Evolutionary conservation across 2,329 filamentous ascomycete species (phyloP).

Genomic region (Microdochium bolleyi): DNA sequence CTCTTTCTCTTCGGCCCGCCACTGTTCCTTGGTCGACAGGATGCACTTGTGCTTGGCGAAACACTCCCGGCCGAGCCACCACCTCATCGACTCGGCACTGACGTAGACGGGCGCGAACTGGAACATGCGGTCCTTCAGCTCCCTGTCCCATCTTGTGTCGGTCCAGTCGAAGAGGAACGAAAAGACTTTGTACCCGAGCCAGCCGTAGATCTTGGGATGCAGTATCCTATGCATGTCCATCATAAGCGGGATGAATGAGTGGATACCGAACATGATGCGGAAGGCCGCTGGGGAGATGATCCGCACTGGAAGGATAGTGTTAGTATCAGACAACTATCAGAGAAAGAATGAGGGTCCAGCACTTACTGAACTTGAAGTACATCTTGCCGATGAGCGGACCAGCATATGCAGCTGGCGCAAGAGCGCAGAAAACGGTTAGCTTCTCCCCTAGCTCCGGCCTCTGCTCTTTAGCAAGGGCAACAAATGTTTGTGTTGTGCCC

Average conservation of each 20-base stretch:
- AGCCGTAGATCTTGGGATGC: conserved; percentile 63
- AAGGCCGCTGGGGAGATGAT: conserved; percentile 71
- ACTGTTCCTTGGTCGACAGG: conserved; percentile 66
- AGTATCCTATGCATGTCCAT: conserved; percentile 69
- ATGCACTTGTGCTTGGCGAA: conserved; percentile 80
- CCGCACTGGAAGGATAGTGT: conserved; percentile 37
- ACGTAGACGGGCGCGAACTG: conserved; percentile 90
- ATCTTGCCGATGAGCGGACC: conserved; percentile 78
- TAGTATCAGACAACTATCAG: not conserved
- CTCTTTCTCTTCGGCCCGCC: conserved; percentile 51
- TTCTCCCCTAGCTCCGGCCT: conserved; percentile 75
- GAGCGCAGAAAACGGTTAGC: conserved; percentile 81
- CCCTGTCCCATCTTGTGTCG: conserved; percentile 77
- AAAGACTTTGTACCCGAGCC: conserved; percentile 82
- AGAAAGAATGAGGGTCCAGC: not conserved
- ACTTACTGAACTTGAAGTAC: conserved; percentile 72
- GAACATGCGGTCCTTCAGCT: conserved; percentile 73
- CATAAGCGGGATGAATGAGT: conserved; percentile 91
- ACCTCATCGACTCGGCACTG: conserved; percentile 82
- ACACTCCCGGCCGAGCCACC: conserved; percentile 87
- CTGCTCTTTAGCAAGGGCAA: conserved; percentile 84
- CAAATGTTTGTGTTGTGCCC: conserved; percentile 81
- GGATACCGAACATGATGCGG: conserved; percentile 78
- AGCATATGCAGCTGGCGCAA: conserved; percentile 86
- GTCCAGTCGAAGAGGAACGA: conserved; percentile 85